Base-by-base conservation (phyloP, 139 green algal genomes). In the Trebouxia sp. region DNA sequence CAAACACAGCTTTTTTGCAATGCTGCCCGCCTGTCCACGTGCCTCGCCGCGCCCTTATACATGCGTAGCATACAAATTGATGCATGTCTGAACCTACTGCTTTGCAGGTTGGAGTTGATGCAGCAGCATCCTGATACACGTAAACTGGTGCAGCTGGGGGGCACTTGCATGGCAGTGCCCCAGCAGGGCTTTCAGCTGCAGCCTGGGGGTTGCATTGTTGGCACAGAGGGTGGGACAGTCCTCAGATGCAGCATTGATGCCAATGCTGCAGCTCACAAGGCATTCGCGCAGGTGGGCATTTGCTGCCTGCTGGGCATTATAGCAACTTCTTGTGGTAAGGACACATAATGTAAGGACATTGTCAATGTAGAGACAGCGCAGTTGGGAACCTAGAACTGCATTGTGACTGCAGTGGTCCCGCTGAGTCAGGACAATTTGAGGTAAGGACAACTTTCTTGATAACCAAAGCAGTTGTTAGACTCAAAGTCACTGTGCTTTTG, bases 161-260 rank as follows among this genome's bases (percentile, higher is more conserved):
- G 87, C 45, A 88, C 83, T 55, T 88, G 77, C 78, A 85, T 93
- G 85, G 82, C 80, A 15, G 89, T 92, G 80, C 80, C 84, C 47
- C 32, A 28, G 32, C 62, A 72, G 20, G 35, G 62, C 35, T 72
- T 72, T 15, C 62, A 72, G 32, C 12, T 22, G 20, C 62, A 72
- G 32, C 32, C 62, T 43, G 62, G 62, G 62, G 50, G 69, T 0
- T 62, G 84, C 35, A 58, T 88, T 6, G 83, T 89, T 39, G 89
- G 87, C 28, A 88, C 90, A 15, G 90, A 94, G 82, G 88, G 90
- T 30, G 90, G 90, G 28, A 56, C 72, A 12, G 67, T 94, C 55
- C 82, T 86, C 76, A 58, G 65, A 55, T 87, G 85, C 70, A 75
- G 47, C 38, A n/a, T 82, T 22, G 77, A 83, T 51, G 24, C 62